Conservation (phyloP, 352 stramenopile genomes). For the Elongisporangium anandrum region DNA sequence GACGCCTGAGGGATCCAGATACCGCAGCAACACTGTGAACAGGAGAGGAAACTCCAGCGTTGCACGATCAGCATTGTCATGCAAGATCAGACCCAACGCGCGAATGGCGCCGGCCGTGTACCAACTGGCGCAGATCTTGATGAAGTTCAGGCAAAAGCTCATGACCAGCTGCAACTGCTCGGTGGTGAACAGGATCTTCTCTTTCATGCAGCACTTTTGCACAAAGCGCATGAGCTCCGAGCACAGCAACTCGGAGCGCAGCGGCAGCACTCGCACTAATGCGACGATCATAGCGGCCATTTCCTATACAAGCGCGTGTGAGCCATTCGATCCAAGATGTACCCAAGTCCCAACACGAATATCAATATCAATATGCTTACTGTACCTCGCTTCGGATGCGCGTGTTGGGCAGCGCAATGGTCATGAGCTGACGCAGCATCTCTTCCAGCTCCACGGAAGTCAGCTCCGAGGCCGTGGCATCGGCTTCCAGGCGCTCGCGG, state of each 20-base stretch:
- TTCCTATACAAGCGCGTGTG: constrained; percentile 22
- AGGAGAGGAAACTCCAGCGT: constrained; percentile 56
- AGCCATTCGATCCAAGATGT: constrained; percentile 1
- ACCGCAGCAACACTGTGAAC: constrained; percentile 62
- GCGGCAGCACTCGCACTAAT: constrained; percentile 52
- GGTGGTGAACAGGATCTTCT: constrained; percentile 60
- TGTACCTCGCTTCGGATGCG: constrained; percentile 57
- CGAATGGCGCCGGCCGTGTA: constrained; percentile 69
- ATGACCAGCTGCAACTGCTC: constrained; percentile 58
- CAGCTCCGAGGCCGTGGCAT: constrained; percentile 47
- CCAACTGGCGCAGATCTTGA: constrained; percentile 71
- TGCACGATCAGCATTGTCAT: constrained; percentile 76
- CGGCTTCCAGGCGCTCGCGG: constrained; percentile 50
- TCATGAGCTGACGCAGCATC: constrained; percentile 68
- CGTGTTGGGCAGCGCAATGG: constrained; percentile 50
- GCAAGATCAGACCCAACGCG: constrained; percentile 64
- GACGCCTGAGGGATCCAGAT: constrained; percentile 71
- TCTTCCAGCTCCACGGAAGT: constrained; percentile 78
- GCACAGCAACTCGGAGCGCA: constrained; percentile 67
- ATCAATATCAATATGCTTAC: background rate
- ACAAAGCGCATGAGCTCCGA: constrained; percentile 78
- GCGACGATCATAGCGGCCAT: constrained; percentile 58
- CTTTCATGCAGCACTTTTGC: constrained; percentile 71
- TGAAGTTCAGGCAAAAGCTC: constrained; percentile 69
- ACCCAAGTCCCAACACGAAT: background rate